phyloP scores from a whole-genome alignment of 495 filamentous ascomycete species.

The Lasiosphaeris hirsuta region DNA sequence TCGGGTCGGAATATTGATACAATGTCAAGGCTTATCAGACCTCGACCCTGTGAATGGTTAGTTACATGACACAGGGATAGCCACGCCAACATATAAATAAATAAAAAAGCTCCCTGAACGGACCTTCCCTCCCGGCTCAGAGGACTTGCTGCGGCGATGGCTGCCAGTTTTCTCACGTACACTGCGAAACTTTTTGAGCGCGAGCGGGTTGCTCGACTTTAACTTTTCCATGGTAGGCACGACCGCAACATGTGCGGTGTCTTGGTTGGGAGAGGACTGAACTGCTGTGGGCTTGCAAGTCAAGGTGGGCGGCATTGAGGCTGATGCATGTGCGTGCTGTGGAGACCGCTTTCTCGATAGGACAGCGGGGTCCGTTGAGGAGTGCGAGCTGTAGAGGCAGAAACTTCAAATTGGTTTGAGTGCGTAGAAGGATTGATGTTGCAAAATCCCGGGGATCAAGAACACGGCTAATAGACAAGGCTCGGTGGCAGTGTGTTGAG shows the following conservation, averaged over 20 bases:
- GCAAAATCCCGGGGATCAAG: too few relatives aligned
- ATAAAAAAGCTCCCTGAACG: constrained; percentile 4
- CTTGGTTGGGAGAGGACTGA: neutral
- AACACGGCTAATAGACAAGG: too few relatives aligned
- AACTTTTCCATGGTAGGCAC: constrained; percentile 24
- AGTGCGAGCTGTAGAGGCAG: too few relatives aligned
- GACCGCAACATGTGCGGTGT: neutral
- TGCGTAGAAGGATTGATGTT: too few relatives aligned
- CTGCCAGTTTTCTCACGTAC: constrained; percentile 63
- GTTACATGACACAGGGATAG: constrained; percentile 8
- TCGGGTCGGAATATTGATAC: constrained; percentile 56
- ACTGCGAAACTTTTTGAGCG: constrained; percentile 60
- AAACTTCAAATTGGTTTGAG: too few relatives aligned
- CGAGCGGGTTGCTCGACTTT: constrained; percentile 21
- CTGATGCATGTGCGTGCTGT: constrained; percentile 2
- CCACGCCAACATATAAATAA: too few relatives aligned
- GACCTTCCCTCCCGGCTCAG: constrained; percentile 50
- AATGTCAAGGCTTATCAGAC: constrained; percentile 35
- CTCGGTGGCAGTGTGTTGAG: too few relatives aligned
- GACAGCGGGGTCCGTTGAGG: too few relatives aligned
- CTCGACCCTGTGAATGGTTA: constrained; percentile 32
- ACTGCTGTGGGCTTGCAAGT: neutral
- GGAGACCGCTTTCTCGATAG: neutral
- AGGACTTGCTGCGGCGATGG: constrained; percentile 47
- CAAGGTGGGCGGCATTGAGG: neutral